Evolutionary conservation across 768 basidiomycete genomes (phyloP).

Genomic region (Ramaria sp.): DNA sequence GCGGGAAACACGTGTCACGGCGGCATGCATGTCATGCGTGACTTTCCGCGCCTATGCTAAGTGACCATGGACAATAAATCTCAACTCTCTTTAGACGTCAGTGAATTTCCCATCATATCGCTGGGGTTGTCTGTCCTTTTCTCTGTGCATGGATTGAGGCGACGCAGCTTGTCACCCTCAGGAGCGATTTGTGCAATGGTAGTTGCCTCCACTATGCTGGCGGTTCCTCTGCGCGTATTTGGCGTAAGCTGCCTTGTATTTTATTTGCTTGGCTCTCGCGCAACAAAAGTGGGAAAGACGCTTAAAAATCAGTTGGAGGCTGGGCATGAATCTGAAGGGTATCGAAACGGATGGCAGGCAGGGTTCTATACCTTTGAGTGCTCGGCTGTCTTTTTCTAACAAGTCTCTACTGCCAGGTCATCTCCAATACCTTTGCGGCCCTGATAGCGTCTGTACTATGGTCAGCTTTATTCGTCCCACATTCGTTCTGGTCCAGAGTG

Average conservation of each 20-base stretch:
- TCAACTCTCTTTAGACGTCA: neutral
- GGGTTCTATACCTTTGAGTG: neutral
- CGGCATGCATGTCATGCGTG: neutral
- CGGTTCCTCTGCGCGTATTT: conserved; percentile 53
- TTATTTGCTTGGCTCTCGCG: conserved; percentile 70
- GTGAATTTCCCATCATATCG: conserved; percentile 20
- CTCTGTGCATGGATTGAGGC: conserved; percentile 58
- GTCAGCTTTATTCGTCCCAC: conserved; percentile 46
- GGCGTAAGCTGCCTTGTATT: conserved; percentile 61
- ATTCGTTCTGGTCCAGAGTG: conserved; percentile 19
- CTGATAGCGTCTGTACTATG: conserved; percentile 49
- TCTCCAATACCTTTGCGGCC: conserved; percentile 68
- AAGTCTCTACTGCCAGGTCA: conserved; percentile 17
- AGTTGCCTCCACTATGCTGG: conserved; percentile 65
- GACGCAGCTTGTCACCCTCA: conserved; percentile 62
- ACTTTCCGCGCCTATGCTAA: neutral
- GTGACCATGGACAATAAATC: neutral
- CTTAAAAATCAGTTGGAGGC: conserved; percentile 70
- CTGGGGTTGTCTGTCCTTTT: conserved; percentile 41
- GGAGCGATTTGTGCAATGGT: conserved; percentile 71
- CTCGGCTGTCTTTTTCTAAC: conserved; percentile 2
- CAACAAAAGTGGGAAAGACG: conserved; percentile 79
- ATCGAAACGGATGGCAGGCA: conserved; percentile 73
- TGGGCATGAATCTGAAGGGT: conserved; percentile 62
- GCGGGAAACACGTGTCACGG: too few relatives aligned